phyloP scores from a whole-genome alignment of 176 grass and related monocot genomes.

The Stipa capillata region DNA sequence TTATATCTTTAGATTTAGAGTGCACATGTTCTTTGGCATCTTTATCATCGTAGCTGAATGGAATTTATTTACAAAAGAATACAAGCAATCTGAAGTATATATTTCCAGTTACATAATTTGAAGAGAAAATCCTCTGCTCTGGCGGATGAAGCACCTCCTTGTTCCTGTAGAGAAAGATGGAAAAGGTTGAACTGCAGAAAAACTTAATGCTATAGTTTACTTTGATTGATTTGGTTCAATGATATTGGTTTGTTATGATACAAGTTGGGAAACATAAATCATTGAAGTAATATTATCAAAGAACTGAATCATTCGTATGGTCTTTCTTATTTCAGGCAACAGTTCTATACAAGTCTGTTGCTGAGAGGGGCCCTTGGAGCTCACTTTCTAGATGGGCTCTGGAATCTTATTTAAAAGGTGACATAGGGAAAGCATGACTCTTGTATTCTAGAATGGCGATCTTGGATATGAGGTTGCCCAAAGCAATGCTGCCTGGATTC shows the following conservation, averaged over 20 bases:
- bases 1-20: neutral
- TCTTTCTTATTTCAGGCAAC: constrained; percentile 59
- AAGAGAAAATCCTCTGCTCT: neutral
- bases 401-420: constrained; percentile 96
- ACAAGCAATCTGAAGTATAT: neutral
- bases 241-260: neutral
- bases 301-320: neutral
- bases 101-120: neutral
- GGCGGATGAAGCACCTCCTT: constrained; percentile 9
- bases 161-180: neutral
- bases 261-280: constrained; percentile 2
- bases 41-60: neutral
- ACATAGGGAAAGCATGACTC: constrained; percentile 84
- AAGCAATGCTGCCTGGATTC: constrained; percentile 99
- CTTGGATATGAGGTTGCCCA: constrained; percentile 97
- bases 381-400: constrained; percentile 93
- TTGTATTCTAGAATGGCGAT: constrained; percentile 99
- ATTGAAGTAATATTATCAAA: neutral
- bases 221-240: neutral
- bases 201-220: neutral
- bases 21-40: neutral
- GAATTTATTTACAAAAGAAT: neutral
- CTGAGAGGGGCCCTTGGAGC: constrained; percentile 95
- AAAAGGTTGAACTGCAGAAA: neutral
- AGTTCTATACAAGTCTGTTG: constrained; percentile 87